Conservation (phyloP, 2,329 filamentous ascomycete genomes). For the Balansia obtecta region DNA sequence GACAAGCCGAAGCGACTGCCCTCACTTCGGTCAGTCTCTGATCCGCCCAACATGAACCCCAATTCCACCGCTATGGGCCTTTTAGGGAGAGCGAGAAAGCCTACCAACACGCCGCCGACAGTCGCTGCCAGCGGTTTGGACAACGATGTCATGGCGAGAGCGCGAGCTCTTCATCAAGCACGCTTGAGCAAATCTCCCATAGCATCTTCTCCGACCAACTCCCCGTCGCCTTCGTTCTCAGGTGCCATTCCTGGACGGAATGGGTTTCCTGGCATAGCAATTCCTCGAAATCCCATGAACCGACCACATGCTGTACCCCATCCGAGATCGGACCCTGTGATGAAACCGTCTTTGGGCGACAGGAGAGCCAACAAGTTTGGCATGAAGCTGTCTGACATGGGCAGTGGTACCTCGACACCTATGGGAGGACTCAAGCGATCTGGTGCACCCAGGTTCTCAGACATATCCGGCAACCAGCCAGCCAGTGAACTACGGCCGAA, state of each 20-base stretch:
- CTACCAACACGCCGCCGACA: slow-evolving; percentile 27
- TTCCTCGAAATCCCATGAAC: slow-evolving; percentile 26
- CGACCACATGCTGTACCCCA: slow-evolving; percentile 37
- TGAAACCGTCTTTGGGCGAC: slow-evolving; percentile 51
- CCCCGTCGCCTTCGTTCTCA: slow-evolving; percentile 19
- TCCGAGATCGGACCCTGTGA: slow-evolving; percentile 38
- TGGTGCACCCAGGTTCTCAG: slow-evolving; percentile 31
- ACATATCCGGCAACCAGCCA: slow-evolving; percentile 20
- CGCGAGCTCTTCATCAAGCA: slow-evolving; percentile 32
- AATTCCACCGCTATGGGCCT: slow-evolving; percentile 78
- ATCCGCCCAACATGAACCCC: slow-evolving; percentile 54
- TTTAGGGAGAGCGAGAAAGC: slow-evolving; percentile 52
- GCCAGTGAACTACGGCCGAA: slow-evolving; percentile 18
- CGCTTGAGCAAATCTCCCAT: slow-evolving; percentile 28
- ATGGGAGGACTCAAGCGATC: slow-evolving; percentile 15
- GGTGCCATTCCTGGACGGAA: slow-evolving; percentile 25
- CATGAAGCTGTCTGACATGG: slow-evolving; percentile 48
- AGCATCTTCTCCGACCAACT: slow-evolving; percentile 14
- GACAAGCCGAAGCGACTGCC: slow-evolving; percentile 38
- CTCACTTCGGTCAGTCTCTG: slow-evolving; percentile 47
- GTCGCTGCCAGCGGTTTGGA: slow-evolving; percentile 21
- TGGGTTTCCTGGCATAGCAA: slow-evolving; percentile 30
- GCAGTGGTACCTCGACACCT: slow-evolving; percentile 16
- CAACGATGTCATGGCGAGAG: slow-evolving; percentile 34
- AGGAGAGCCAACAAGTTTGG: slow-evolving; percentile 41